Base-by-base conservation (phyloP, 2,329 filamentous ascomycete genomes). In the Aschersonia sp. region DNA sequence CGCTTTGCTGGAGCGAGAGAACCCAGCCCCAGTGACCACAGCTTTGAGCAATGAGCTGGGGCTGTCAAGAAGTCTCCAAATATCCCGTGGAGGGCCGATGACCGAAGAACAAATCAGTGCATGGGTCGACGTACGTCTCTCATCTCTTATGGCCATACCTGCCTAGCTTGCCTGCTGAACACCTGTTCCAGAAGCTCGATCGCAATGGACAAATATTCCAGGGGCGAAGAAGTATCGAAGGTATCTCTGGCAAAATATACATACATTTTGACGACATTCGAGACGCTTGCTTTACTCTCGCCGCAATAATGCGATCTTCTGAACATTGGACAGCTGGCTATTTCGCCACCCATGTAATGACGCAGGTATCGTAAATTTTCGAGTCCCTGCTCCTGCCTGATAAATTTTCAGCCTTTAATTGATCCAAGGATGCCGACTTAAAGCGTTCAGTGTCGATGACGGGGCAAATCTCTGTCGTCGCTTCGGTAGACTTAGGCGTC, bases 211-310 rank as follows among this genome's bases (percentile, higher is more conserved):
- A 43, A 52, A 58, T 40, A 11, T 62, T 65, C 45, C 59, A 66
- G 32, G 70, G 70, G 22, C 58, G 55, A 6, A 64, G 60, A 8
- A 61, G 65, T 30, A 51, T 71, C 1, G 59, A 65, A 12, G 50
- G 58, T 4, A 54, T 56, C 31, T 60, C 59, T 43, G 67, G 69
- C 4, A 69, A 65, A 45, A 67, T 78, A 32, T 74, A 71, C 49
- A 62, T 80, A 30, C 71, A 70, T 5, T 81, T 83, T 54, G 63
- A 69, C 6, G 79, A 84, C 54, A 72, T 81, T 45, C 70, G 76
- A 45, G 78, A 83, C 58, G 70, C 79, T 6, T 72, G 68, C 46
- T 66, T 68, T 32, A 68, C 73, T 6, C 65, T 70, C 48, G 63
- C 70, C 10, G 72, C 71, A 45, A 58, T 74, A 31, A 62, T 66